Base-by-base conservation (phyloP, 129 eudicot genomes). In the Logfia minima region DNA sequence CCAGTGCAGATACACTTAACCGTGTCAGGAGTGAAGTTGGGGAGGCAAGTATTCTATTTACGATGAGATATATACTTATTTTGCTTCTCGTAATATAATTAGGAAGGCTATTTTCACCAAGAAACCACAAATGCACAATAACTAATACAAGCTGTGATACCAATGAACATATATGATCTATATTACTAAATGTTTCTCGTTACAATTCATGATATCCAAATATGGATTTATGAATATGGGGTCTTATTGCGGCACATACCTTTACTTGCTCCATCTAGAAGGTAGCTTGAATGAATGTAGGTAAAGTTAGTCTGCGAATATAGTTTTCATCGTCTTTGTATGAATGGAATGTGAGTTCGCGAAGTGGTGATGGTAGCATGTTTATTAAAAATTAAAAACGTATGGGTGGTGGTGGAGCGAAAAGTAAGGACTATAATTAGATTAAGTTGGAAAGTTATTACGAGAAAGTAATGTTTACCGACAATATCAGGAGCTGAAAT, bases 21-120 rank as follows among this genome's bases (percentile, higher is more conserved):
- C 98, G 98, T 70, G 97, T 94, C 45, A 84, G 97, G 82, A 87
- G 89, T 66, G 98, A 94, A 94, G 98, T 91, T 79, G 88, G 92
- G 22, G 98, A 94, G 98, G 98, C 83, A 91, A 87, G 92, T 85
- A 59, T 77, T 72, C 75, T 66, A 48, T 65, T 60, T 55, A 39
- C 23, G 34, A 28, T 74, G 22, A 55, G 22, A 55, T 18, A 18
- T 53, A 35, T 34, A 63, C 34, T 64, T 18, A 45, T 10, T 75
- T 17, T 64, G 21, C 29, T 41, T 63, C 29, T 3, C n/a, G 3
- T 55, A 55, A 18, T 55, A 5, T 55, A 19, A 2, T 18, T 55
- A 55, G 61, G 23, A 55, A 4, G 19, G 8, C n/a, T 18, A n/a
- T 6, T 55, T 55, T 55, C 61, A 9, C 14, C 10, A 41, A 41